Conservation (phyloP, 2,329 filamentous ascomycete genomes). For the Clonostachys rosea region DNA sequence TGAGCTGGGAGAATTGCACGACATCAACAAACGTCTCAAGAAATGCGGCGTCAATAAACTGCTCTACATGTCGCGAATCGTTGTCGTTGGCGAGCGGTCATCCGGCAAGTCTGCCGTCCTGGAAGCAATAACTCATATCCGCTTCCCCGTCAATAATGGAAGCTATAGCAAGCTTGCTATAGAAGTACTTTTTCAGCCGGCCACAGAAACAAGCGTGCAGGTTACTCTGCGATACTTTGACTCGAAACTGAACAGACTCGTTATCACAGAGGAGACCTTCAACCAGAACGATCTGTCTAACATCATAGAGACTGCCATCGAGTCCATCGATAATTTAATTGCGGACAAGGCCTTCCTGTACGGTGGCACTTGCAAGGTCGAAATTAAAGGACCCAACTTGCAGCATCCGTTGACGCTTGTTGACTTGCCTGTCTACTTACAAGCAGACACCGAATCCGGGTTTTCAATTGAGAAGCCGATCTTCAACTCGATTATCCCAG, state of each 20-base stretch:
- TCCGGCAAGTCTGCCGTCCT: constrained; percentile 62
- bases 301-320: constrained; percentile 45
- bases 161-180: constrained; percentile 58
- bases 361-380: constrained; percentile 35
- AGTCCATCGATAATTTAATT: constrained; percentile 37
- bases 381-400: constrained; percentile 26
- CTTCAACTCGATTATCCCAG: constrained; percentile 29
- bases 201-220: constrained; percentile 22
- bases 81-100: constrained; percentile 57
- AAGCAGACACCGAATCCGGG: constrained; percentile 20
- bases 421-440: constrained; percentile 47
- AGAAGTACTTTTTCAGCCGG: constrained; percentile 48
- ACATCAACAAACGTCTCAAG: constrained; percentile 47
- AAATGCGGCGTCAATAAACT: constrained; percentile 40
- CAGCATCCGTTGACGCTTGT: constrained; percentile 43
- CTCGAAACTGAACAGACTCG: constrained; percentile 15
- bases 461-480: constrained; percentile 18
- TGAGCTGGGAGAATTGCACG: constrained; percentile 41
- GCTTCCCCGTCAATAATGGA: constrained; percentile 50
- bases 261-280: constrained; percentile 22
- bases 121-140: constrained; percentile 57
- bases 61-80: constrained; percentile 45
- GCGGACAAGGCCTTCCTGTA: constrained; percentile 28
- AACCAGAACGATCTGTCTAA: constrained; percentile 25
- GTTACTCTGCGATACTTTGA: constrained; percentile 34